These are phyloP conservation scores for Sutorius eximius DNA, from an alignment of 1,284 basidiomycete species.

Conservation along the genomic window DNA sequence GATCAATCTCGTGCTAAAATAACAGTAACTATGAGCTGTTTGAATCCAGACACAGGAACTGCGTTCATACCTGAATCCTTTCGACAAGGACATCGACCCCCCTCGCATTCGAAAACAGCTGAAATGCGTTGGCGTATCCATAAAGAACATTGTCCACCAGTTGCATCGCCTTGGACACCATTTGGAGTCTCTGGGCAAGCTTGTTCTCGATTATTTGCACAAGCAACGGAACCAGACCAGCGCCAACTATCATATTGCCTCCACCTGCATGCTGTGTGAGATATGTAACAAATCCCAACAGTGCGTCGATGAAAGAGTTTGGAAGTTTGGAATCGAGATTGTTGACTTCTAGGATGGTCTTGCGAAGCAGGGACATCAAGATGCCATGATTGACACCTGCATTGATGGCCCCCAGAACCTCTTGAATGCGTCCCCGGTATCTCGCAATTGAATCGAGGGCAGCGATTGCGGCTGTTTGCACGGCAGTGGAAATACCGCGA, in stretches of 20 bases:
- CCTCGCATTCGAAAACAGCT: slow-evolving; percentile 81
- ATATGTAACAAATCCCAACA: slow-evolving; percentile 86
- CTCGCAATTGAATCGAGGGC: slow-evolving; percentile 89
- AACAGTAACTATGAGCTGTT: slow-evolving; percentile 8
- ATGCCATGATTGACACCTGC: slow-evolving; percentile 97
- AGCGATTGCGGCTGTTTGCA: slow-evolving; percentile 84
- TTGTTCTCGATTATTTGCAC: slow-evolving; percentile 85
- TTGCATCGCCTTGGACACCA: slow-evolving; percentile 87
- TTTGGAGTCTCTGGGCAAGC: slow-evolving; percentile 62
- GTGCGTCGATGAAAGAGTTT: slow-evolving; percentile 81
- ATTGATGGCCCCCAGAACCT: slow-evolving; percentile 89
- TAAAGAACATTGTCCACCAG: slow-evolving; percentile 93
- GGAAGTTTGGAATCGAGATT: slow-evolving; percentile 66
- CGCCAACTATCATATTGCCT: slow-evolving; percentile 93
- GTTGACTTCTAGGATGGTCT: slow-evolving; percentile 72
- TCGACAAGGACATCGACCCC: slow-evolving; percentile 87
- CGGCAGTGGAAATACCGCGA: slow-evolving; percentile 60
- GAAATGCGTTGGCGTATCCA: slow-evolving; percentile 85
- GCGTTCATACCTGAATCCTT: slow-evolving; percentile 71
- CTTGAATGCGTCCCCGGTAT: slow-evolving; percentile 80
- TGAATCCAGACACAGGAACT: neutral
- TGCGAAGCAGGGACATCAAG: slow-evolving; percentile 83
- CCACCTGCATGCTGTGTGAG: slow-evolving; percentile 83
- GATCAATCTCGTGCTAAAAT: slow-evolving; percentile 67
- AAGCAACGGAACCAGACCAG: slow-evolving; percentile 89